These are phyloP conservation scores for Cercospora brassicicola DNA, from an alignment of 2,329 filamentous ascomycete genomes.

Conservation along the genomic window DNA sequence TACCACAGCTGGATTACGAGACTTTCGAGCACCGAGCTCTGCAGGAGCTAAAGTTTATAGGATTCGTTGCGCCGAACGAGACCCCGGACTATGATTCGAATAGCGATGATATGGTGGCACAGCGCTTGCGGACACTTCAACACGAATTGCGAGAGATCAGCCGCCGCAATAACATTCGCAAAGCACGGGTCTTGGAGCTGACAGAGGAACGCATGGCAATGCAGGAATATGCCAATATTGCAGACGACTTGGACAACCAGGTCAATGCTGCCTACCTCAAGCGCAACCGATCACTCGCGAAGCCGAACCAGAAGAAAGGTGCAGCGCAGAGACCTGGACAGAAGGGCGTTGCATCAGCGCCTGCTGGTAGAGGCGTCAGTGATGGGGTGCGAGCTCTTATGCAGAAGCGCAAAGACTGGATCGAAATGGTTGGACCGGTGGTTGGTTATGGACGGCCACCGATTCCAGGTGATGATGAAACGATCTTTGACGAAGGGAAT, in stretches of 20 bases:
- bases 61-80: slow-evolving; percentile 67
- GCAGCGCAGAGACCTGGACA: slow-evolving; percentile 58
- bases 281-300: slow-evolving; percentile 85
- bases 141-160: slow-evolving; percentile 77
- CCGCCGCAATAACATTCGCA: slow-evolving; percentile 85
- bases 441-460: slow-evolving; percentile 79
- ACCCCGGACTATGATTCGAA: slow-evolving; percentile 81
- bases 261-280: slow-evolving; percentile 95
- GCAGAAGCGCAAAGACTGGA: slow-evolving; percentile 87
- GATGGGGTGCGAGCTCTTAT: slow-evolving; percentile 89
- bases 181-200: slow-evolving; percentile 79
- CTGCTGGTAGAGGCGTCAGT: slow-evolving; percentile 76
- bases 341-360: slow-evolving; percentile 67
- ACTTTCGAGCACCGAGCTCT: slow-evolving; percentile 89
- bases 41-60: slow-evolving; percentile 86
- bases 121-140: slow-evolving; percentile 82
- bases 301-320: slow-evolving; percentile 75
- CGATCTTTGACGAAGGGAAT: slow-evolving; percentile 70
- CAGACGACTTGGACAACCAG: slow-evolving; percentile 92
- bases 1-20: slow-evolving; percentile 70
- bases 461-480: slow-evolving; percentile 71
- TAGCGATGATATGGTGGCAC: slow-evolving; percentile 91
- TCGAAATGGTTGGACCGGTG: slow-evolving; percentile 83
- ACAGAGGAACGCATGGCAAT: slow-evolving; percentile 91
- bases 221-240: slow-evolving; percentile 95